Conservation (phyloP, 1,284 basidiomycete genomes). For the Marasmius sp. region DNA sequence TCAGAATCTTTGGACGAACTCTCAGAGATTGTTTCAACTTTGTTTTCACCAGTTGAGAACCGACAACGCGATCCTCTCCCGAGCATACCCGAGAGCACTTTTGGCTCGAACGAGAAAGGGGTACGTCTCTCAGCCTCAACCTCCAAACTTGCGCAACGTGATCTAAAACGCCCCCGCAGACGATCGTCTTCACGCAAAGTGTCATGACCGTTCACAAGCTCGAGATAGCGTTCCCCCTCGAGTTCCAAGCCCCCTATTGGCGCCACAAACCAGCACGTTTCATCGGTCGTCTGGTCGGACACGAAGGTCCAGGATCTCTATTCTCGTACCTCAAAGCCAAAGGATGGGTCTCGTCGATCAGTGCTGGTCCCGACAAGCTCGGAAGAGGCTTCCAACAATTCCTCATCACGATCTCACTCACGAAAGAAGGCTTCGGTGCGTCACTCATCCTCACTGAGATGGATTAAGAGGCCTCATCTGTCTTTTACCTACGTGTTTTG, state of each 20-base stretch:
- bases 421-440: conserved; percentile 84
- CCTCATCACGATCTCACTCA: conserved; percentile 82
- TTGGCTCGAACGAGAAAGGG: conserved; percentile 71
- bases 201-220: conserved; percentile 88
- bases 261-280: conserved; percentile 82
- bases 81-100: conserved; percentile 76
- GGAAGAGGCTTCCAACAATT: conserved; percentile 90
- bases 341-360: conserved; percentile 88
- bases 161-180: conserved; percentile 32
- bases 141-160: background rate
- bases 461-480: background rate
- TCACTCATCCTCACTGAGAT: conserved; percentile 13
- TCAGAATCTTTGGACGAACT: conserved; percentile 83
- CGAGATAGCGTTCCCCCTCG: conserved; percentile 88
- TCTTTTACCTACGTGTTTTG: conserved; percentile 9
- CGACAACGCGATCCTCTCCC: conserved; percentile 64
- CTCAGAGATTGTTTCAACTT: conserved; percentile 62
- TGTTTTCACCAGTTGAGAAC: conserved; percentile 81
- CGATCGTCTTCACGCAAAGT: conserved; percentile 84
- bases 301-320: conserved; percentile 95
- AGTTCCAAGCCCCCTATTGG: conserved; percentile 82
- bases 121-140: background rate
- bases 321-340: conserved; percentile 90
- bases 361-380: conserved; percentile 71
- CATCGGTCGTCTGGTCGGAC: conserved; percentile 87